Evolutionary conservation across 2,329 filamentous ascomycete genomes (phyloP), one percentile per base, ranked within the genome.

Genomic region (Knufia petricola): DNA sequence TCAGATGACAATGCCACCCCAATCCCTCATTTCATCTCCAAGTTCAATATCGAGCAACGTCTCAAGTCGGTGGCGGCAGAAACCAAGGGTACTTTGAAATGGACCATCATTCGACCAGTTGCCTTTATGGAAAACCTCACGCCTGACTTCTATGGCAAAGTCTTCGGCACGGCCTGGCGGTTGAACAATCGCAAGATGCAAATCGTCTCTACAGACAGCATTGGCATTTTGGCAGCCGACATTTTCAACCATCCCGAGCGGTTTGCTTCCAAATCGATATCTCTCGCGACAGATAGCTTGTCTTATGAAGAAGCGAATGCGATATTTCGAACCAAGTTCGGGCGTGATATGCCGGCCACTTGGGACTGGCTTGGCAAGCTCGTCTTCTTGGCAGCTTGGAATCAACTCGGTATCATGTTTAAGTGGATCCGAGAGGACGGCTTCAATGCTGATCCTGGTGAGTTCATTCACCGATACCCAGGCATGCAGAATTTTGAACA

Each of bases 351-450:
- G 7, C 60, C 60, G 4, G 49, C 52, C 12, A 62, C 63, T 2
- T 77, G 67, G 48, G 57, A 62, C 3, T 57, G 72, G 19, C 50
- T 76, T 9, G 65, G 63, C 1, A 61, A 58, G 3, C 58, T 61
- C 12, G 54, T 76, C 19, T 62, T 71, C 63, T 68, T 61, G 55
- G 55, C 62, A 30, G 58, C 73, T 10, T 65, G 64, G 12, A 71
- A 74, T 47, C 43, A 51, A n/a, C 37, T 73, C 36, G 66, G 65
- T 6, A 31, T 61, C 10, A 75, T 75, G 71, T 68, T 72, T 34
- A 60, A 64, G 12, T 77, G 74, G 72, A 75, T 76, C 49, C 59
- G 61, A 42, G 61, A 65, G 9, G 65, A 67, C n/a, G 73, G 72
- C 0, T 77, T 69, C 55, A 63, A 62, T 4, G 72, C 65, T 4